A percentile compares a stretch with the other conserved stretches of the same genome.
These are phyloP conservation scores for Fusarium sp. DNA, from an alignment of 2,329 filamentous ascomycete genomes.

Conservation along the genomic window DNA sequence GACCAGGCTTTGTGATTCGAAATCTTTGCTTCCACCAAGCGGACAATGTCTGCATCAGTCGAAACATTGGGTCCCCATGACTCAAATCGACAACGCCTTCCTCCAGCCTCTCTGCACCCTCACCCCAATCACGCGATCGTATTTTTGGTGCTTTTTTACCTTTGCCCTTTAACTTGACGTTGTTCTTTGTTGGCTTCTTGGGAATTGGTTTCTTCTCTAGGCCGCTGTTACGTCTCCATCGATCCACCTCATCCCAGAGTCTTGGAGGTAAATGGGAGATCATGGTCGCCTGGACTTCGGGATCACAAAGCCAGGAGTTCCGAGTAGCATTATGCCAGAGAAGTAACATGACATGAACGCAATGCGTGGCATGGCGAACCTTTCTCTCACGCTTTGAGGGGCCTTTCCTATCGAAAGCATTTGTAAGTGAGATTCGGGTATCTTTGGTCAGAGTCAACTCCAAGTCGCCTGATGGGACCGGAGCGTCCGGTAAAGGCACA, in stretches of 20 bases:
- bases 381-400: constrained; percentile 84
- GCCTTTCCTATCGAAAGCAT: constrained; percentile 77
- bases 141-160: constrained; percentile 51
- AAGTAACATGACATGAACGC: constrained; percentile 85
- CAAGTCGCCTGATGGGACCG: constrained; percentile 69
- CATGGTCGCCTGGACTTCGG: constrained; percentile 77
- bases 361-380: constrained; percentile 81
- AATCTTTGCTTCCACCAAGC: constrained; percentile 92
- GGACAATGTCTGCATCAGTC: constrained; percentile 77
- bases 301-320: constrained; percentile 85
- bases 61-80: constrained; percentile 80
- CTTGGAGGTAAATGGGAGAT: constrained; percentile 75
- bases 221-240: constrained; percentile 75
- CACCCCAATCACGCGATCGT: constrained; percentile 70
- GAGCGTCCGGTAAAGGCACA: constrained; percentile 57
- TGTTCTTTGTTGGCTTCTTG: constrained; percentile 39
- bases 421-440: constrained; percentile 66
- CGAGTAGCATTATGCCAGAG: constrained; percentile 89
- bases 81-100: constrained; percentile 79
- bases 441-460: constrained; percentile 75
- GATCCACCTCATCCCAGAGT: constrained; percentile 76
- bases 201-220: constrained; percentile 56
- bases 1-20: constrained; percentile 75
- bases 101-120: constrained; percentile 73
- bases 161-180: constrained; percentile 51